Evolutionary conservation across 495 filamentous ascomycete genomes (phyloP).

Genomic region (Lepidopterella palustris): DNA sequence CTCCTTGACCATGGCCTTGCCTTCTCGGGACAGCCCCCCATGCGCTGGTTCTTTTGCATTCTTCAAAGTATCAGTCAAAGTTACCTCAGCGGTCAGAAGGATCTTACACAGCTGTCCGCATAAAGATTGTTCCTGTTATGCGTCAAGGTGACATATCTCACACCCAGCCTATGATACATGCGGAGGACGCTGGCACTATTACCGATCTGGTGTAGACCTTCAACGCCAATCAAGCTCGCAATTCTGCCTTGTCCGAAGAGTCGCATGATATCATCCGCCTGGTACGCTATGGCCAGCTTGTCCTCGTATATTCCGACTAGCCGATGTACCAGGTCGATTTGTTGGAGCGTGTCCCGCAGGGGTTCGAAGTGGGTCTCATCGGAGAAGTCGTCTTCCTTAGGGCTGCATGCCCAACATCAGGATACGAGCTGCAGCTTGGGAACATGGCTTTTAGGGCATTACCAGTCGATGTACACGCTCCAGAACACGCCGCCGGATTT

Average conservation of each 20-base stretch:
- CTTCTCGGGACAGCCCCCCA: slow-evolving; percentile 4
- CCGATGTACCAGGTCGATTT: slow-evolving; percentile 37
- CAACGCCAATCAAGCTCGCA: slow-evolving; percentile 23
- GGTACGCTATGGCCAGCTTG: slow-evolving; percentile 14
- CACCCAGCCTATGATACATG: slow-evolving; percentile 17
- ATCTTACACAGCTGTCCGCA: slow-evolving; percentile 10
- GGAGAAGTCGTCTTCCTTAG: slow-evolving; percentile 13
- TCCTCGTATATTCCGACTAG: slow-evolving; percentile 27
- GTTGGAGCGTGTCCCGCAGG: slow-evolving; percentile 34
- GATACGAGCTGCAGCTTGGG: background rate
- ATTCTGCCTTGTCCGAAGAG: slow-evolving; percentile 8
- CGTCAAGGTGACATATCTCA: slow-evolving; percentile 11
- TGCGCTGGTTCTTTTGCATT: background rate
- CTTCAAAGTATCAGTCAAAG: background rate
- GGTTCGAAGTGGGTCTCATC: slow-evolving; percentile 14
- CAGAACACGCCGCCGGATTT: slow-evolving; percentile 9
- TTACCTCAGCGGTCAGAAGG: background rate
- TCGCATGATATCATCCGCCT: slow-evolving; percentile 16
- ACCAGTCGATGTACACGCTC: slow-evolving; percentile 22
- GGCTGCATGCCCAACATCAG: slow-evolving; percentile 1
- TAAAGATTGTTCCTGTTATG: slow-evolving; percentile 14
- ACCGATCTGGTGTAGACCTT: slow-evolving; percentile 28
- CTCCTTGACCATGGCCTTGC: slow-evolving; percentile 10
- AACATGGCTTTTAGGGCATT: background rate
- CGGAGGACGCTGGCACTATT: slow-evolving; percentile 34